A percentile compares a stretch with the other conserved stretches of the same genome.
Evolutionary conservation across 306 rosid species (phyloP).

Genomic region (Quercus parvula): DNA sequence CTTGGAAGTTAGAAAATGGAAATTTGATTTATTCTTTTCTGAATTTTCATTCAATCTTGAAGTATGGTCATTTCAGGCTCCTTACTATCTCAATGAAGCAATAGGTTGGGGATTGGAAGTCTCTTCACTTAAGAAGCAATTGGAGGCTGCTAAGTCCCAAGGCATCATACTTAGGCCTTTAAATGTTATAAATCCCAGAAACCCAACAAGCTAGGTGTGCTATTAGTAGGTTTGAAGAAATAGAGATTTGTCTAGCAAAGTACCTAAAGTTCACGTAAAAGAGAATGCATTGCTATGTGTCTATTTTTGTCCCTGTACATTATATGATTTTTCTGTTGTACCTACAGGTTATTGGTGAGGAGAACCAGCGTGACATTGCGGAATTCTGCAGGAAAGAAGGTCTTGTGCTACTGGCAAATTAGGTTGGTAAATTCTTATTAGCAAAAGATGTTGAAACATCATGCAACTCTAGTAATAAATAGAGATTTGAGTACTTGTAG

Average conservation of each 20-base stretch:
- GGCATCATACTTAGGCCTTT: no score
- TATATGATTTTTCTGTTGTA: no score
- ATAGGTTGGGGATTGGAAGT: constrained; percentile 82
- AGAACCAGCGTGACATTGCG: constrained; percentile 43
- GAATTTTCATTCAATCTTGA: constrained; percentile 5
- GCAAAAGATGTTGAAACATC: background rate
- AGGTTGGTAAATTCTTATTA: constrained; percentile 44
- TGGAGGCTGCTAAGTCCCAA: no score
- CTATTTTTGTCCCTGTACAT: no score
- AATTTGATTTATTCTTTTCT: no score
- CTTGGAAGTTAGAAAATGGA: no score
- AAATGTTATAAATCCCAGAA: no score
- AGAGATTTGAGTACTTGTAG: background rate
- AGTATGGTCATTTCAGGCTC: constrained; percentile 49
- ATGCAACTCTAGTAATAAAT: background rate
- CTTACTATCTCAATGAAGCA: constrained; percentile 83
- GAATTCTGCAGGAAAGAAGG: constrained; percentile 85
- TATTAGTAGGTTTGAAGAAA: background rate
- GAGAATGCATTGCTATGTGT: no score
- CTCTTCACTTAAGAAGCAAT: constrained; percentile 1
- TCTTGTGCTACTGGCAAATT: constrained; percentile 91
- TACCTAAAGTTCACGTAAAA: no score
- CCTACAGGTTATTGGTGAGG: no score
- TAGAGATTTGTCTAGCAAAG: no score
- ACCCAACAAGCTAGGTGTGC: constrained; percentile 78